Conservation (phyloP, 2,329 filamentous ascomycete genomes). For the Rosellinia necatrix region DNA sequence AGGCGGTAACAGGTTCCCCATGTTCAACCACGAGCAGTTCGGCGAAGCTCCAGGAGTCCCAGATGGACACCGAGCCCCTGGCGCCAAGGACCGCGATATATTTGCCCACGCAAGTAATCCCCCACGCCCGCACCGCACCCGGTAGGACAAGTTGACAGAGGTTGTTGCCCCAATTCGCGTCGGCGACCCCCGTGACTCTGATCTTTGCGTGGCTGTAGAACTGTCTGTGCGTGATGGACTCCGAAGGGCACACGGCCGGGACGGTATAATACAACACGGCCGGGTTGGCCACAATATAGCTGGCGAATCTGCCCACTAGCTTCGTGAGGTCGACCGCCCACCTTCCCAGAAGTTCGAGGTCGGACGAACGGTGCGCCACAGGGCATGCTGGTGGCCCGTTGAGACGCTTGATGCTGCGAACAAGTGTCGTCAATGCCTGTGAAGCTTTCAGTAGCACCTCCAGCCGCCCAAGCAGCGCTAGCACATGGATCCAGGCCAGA, state of each 20-base stretch:
- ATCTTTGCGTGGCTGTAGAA: not conserved
- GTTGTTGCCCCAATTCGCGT: slow-evolving; percentile 14
- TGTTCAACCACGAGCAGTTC: not conserved
- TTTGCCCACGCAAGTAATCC: slow-evolving; percentile 11
- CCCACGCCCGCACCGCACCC: slow-evolving; percentile 10
- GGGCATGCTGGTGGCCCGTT: not conserved
- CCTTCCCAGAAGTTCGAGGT: slow-evolving; percentile 19
- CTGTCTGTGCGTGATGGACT: slow-evolving; percentile 1
- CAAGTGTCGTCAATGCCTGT: not conserved
- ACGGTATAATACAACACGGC: not conserved
- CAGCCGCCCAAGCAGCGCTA: slow-evolving; percentile 18
- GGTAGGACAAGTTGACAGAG: slow-evolving; percentile 19
- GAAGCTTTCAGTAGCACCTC: slow-evolving; percentile 14
- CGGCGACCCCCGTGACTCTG: not conserved
- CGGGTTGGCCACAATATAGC: slow-evolving; percentile 4
- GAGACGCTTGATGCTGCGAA: not conserved
- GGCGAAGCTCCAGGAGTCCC: not conserved
- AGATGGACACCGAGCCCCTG: slow-evolving; percentile 3
- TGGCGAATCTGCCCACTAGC: slow-evolving; percentile 19
- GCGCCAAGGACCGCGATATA: slow-evolving; percentile 16
- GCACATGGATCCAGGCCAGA: slow-evolving; percentile 22
- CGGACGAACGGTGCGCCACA: not conserved
- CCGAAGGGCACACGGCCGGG: slow-evolving; percentile 5
- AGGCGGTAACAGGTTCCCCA: not conserved
- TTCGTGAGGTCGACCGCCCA: slow-evolving; percentile 25